Evolutionary conservation across 2,329 filamentous ascomycete genomes (phyloP), one percentile per base, ranked within the genome.

Genomic region (Orbilia brochopaga): DNA sequence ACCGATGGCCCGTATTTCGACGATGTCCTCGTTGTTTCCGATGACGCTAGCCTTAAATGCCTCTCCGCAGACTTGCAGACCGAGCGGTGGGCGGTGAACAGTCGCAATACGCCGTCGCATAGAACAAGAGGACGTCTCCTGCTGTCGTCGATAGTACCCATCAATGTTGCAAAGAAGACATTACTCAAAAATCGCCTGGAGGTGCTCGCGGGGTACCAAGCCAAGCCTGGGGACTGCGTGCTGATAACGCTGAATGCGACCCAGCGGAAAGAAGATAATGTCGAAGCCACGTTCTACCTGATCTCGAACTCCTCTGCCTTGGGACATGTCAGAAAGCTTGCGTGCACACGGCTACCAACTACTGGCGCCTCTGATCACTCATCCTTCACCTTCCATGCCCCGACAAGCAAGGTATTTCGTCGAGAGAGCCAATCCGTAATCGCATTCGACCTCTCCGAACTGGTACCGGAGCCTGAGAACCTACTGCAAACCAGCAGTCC

Each of bases 101-200:
- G 67, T 50, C 67, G 67, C 15, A 72, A 72, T 57, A 72, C 67
- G 13, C 67, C 67, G 46, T 65, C 67, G 42, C 67, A 72, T 44
- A 65, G 51, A 42, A 72, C 67, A 46, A 64, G 53, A 35, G 67
- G 67, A 0, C 67, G 55, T 7, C 50, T 72, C 19, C 48, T 72
- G 1, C 62, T 72, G 30, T 72, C 67, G 13, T 65, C 56, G 8
- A 72, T 46, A 2, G 17, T 72, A 19, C 52, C 67, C 23, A 48
- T 65, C 51, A 48, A 42, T 21, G 64, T 56, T n/a, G 67, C 67
- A 21, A 72, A 61, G 44, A 72, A 72, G 51, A 72, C 67, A 2
- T 32, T 72, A 17, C 51, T 72, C 11, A 72, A 65, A 32, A 72
- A 72, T 27, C 60, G 67, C 2, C 30, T 57, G 3, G 67, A 72